Base-by-base conservation (phyloP, 768 basidiomycete species). In the Pisolithus marmoratus region DNA sequence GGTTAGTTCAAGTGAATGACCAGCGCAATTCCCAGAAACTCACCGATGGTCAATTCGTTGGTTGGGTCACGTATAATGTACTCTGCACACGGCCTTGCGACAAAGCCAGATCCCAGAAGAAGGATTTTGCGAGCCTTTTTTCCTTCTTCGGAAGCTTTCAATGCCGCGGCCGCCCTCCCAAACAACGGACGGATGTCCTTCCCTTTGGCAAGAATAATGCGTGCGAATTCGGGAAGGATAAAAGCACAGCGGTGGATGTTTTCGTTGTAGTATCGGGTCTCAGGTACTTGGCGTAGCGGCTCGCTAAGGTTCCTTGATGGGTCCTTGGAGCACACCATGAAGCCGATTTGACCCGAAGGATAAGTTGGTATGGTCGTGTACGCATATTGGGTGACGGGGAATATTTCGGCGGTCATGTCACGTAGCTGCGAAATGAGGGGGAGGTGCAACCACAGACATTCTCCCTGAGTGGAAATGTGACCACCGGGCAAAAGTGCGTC, bases 301-400 rank as follows among this genome's bases (percentile, higher is more conserved):
- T 75, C 82, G 48, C 75, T 79, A 56, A 99, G 72, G 64, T 88
- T 82, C 48, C 90, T 77, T 24, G 73, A 76, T 15, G 73, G 69
- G 26, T 85, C 85, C 71, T 88, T 94, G 50, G 93, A 85, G 68
- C 88, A 90, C 43, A 97, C 76, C 58, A 94, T 78, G 72, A 94
- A 94, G 22, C 96, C 94, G 62, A 98, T 99, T 65, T 94, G 94
- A 36, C 96, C 96, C n/a, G 90, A 87, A 19, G 96, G 96, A 72
- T 99, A 99, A 15, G 94, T 96, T 1, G 95, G 95, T 58, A 98
- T 94, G 20, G 94, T 97, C 54, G 94, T 94, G 72, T 79, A 96
- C 15, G 93, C 96, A 67, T 96, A 99, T 63, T 92, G 87, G 38
- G 84, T 76, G 17, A 82, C 80, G 37, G 87, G 77, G 77, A 97